These are phyloP conservation scores for Lactarius tabidus DNA, from an alignment of 768 basidiomycete genomes.

Conservation along the genomic window DNA sequence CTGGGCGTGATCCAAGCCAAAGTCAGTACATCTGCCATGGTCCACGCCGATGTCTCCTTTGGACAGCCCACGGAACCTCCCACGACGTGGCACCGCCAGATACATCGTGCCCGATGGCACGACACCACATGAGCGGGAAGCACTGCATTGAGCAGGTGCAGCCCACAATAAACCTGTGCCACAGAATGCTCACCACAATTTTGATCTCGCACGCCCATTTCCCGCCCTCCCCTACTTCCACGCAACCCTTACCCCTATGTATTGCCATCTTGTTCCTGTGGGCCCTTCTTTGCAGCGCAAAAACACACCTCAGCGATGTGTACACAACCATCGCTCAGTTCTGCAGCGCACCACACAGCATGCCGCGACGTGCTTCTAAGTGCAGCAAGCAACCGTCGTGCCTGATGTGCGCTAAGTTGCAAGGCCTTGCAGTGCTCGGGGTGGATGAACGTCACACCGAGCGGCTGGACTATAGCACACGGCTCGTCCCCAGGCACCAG, in stretches of 20 bases:
- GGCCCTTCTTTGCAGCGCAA: not conserved
- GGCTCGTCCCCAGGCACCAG: too few species aligned
- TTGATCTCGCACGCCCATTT: slow-evolving; percentile 23
- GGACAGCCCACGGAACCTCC: slow-evolving; percentile 53
- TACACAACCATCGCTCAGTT: too few species aligned
- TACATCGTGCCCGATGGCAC: slow-evolving; percentile 75
- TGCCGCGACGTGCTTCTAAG: too few species aligned
- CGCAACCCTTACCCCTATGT: slow-evolving; percentile 15
- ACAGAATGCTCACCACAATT: slow-evolving; percentile 21
- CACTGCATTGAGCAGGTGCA: slow-evolving; percentile 86
- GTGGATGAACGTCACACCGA: too few species aligned
- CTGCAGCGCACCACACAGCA: too few species aligned
- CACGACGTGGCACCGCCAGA: slow-evolving; percentile 81
- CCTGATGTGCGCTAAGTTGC: too few species aligned
- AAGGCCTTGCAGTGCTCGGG: too few species aligned
- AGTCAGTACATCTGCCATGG: slow-evolving; percentile 51
- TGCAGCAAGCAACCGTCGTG: too few species aligned
- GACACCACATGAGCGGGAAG: slow-evolving; percentile 57
- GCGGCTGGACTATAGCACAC: too few species aligned
- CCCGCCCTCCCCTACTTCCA: slow-evolving; percentile 1
- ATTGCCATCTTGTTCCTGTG: slow-evolving; percentile 8
- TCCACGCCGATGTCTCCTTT: slow-evolving; percentile 57
- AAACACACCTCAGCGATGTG: slow-evolving; percentile 1
- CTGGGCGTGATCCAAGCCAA: slow-evolving; percentile 65
- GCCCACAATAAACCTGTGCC: too few species aligned